Evolutionary conservation across 176 grass and related monocot species (phyloP), one percentile per base, ranked within the genome.

Genomic region (Avena eriantha): DNA sequence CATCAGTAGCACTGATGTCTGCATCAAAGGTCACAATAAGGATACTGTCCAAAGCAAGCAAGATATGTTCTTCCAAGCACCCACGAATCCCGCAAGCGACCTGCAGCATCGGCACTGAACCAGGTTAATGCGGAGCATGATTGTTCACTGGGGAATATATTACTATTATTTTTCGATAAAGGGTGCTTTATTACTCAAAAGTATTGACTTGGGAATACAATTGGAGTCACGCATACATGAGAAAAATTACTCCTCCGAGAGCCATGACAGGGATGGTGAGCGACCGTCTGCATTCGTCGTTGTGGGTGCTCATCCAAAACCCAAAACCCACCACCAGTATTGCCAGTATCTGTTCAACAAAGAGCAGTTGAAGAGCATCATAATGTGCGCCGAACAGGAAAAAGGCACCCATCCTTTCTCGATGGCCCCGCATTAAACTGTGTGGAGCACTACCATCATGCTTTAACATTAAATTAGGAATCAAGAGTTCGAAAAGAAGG

Each of bases 21-120:
- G 39, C 46, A 83, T 82, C 61, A 53, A 56, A 4, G 22, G 76
- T 60, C 23, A 23, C 78, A 82, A 69, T 51, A 98, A 96, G 92
- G 97, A 98, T 98, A 96, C 97, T 72, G 85, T 87, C 97, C 97
- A 98, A 24, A 98, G 90, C 76, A 98, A 89, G 68, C 93, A 83
- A 8, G 89, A 53, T 61, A 96, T 79, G 82, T 94, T 93, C 87
- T 94, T 98, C 90, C 94, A 96, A 72, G 97, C 93, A 77, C 97
- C 97, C 36, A 96, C 85, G 76, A 98, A 98, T 61, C 97, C 97
- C 5, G 94, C 80, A 3, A 98, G 90, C n/a, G 94, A 98, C 88
- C 97, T 98, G 92, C 78, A 86, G 80, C 22, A 81, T 94, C 0
- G 21, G 21, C 53, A 83, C 43, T 31, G 33, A 54, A 8, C 31